These are phyloP conservation scores for Mycena metata DNA, from an alignment of 768 basidiomycete genomes.

Conservation along the genomic window DNA sequence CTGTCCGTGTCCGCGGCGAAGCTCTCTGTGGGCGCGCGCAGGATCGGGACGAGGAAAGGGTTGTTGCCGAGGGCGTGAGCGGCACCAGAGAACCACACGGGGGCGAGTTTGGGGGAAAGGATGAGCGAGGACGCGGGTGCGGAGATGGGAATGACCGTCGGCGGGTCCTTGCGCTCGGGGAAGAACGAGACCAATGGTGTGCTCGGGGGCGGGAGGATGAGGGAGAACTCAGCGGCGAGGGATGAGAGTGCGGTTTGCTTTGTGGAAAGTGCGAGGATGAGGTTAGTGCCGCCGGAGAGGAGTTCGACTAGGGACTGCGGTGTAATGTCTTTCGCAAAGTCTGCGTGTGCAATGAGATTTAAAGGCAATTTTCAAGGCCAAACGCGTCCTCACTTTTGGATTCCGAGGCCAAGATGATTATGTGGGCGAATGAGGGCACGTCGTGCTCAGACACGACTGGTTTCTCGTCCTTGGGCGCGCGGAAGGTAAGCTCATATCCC, in stretches of 20 bases:
- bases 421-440: conserved; percentile 83
- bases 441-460: conserved; percentile 79
- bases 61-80: conserved; percentile 76
- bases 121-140: conserved; percentile 59
- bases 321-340: conserved; percentile 78
- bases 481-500: conserved; percentile 91
- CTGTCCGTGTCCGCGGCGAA: conserved; percentile 81
- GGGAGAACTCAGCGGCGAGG: conserved; percentile 91
- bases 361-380: conserved; percentile 15
- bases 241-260: conserved; percentile 80
- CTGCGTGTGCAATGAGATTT: conserved; percentile 51
- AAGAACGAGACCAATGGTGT: conserved; percentile 91
- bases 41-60: conserved; percentile 86
- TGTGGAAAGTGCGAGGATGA: conserved; percentile 85
- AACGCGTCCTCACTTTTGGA: conserved; percentile 75
- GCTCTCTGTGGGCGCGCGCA: conserved; percentile 81
- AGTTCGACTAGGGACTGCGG: conserved; percentile 85
- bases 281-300: conserved; percentile 79
- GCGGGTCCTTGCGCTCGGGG: conserved; percentile 75
- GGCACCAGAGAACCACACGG: conserved; percentile 84
- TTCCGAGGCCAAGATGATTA: conserved; percentile 89
- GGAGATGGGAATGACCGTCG: conserved; percentile 75
- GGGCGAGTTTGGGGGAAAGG: conserved; percentile 61
- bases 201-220: conserved; percentile 88
- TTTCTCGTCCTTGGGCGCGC: conserved; percentile 80